phyloP scores from a whole-genome alignment of 2,329 filamentous ascomycete species.

The Fusarium sp. region DNA sequence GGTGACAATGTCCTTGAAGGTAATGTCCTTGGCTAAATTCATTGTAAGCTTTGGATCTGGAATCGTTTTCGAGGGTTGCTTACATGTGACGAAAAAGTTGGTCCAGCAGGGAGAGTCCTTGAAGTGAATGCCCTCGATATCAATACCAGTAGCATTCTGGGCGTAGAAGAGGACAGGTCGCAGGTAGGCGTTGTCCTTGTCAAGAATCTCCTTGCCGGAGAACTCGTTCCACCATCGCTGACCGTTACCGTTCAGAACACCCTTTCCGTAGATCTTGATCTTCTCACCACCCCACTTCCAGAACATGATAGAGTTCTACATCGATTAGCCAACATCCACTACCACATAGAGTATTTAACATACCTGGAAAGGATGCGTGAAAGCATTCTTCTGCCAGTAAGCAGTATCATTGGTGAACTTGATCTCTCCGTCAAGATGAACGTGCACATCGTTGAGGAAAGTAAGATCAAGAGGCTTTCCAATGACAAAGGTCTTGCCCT shows the following conservation, averaged over 20 bases:
- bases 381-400: slow-evolving; percentile 58
- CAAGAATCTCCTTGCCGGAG: slow-evolving; percentile 53
- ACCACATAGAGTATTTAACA: accelerated
- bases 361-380: slow-evolving; percentile 55
- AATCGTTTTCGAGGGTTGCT: no score
- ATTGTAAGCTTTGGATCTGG: no score
- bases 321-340: not conserved
- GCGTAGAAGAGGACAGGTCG: slow-evolving; percentile 71
- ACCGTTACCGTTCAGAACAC: slow-evolving; percentile 48
- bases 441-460: slow-evolving; percentile 67
- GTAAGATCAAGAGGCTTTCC: slow-evolving; percentile 69
- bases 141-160: slow-evolving; percentile 69
- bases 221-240: slow-evolving; percentile 42
- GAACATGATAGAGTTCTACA: slow-evolving; percentile 65
- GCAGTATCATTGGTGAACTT: slow-evolving; percentile 58
- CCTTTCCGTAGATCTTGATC: slow-evolving; percentile 69
- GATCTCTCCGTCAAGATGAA: slow-evolving; percentile 69
- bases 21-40: slow-evolving; percentile 27
- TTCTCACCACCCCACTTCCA: slow-evolving; percentile 73
- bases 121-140: slow-evolving; percentile 68
- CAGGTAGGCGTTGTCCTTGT: slow-evolving; percentile 66
- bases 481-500: slow-evolving; percentile 66
- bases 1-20: slow-evolving; percentile 41
- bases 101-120: slow-evolving; percentile 73
- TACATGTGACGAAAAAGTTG: slow-evolving; percentile 68